These are phyloP conservation scores for Blastomyces gilchristii DNA, from an alignment of 2,329 filamentous ascomycete species.

Conservation along the genomic window DNA sequence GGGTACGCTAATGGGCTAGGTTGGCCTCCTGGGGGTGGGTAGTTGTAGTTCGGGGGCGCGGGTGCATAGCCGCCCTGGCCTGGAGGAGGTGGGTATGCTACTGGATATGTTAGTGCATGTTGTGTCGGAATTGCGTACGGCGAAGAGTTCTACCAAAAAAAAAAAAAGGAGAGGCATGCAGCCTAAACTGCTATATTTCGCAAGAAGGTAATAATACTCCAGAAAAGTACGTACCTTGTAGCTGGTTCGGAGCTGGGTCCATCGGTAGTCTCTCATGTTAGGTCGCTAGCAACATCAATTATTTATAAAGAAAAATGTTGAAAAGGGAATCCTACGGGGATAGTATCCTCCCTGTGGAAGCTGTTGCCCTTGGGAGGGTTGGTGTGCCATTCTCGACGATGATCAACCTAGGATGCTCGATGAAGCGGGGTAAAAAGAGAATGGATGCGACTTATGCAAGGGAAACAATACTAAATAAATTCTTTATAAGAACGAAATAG, in stretches of 20 bases:
- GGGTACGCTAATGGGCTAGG: conserved; percentile 5
- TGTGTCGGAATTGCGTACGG: background rate
- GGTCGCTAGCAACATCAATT: background rate
- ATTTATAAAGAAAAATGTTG: background rate
- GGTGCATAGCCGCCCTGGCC: conserved; percentile 19
- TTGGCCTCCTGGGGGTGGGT: conserved; percentile 7
- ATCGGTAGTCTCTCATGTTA: background rate
- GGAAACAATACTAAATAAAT: background rate
- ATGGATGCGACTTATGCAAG: too few relatives aligned
- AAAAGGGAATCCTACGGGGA: conserved; percentile 18
- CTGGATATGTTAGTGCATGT: background rate
- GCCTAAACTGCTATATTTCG: background rate
- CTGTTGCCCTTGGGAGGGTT: conserved; percentile 2
- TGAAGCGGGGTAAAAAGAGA: conserved; percentile 3
- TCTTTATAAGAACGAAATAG: background rate
- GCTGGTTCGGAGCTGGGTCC: conserved; percentile 2
- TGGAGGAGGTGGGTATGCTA: conserved; percentile 13
- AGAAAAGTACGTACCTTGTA: conserved; percentile 10
- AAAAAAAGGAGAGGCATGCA: background rate
- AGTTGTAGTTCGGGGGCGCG: conserved; percentile 18
- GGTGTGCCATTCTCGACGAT: background rate
- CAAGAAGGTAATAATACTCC: background rate
- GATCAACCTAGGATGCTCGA: background rate
- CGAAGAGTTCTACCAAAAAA: background rate
- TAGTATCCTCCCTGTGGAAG: conserved; percentile 19